Evolutionary conservation across 2,329 filamentous ascomycete genomes (phyloP), one percentile per base, ranked within the genome.

Genomic region (Juglanconis sp.): DNA sequence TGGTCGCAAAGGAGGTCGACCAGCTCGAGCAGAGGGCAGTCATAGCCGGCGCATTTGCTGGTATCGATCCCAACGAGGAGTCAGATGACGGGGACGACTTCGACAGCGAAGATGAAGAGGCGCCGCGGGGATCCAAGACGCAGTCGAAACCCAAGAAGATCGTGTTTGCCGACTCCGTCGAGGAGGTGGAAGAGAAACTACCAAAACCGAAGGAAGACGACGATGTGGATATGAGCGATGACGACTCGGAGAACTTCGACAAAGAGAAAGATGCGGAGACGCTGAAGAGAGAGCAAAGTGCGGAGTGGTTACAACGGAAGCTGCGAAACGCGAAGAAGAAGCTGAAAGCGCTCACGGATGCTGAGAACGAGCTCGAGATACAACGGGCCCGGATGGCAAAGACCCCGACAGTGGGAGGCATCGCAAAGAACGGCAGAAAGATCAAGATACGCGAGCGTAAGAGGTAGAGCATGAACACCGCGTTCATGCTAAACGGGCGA

Each of bases 351-450:
- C 73, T 88, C 34, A 75, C 79, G n/a, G 75, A 79, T 30, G 81
- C 84, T 31, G 86, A 88, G 72, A 73, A 77, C 44, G 75, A 81
- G 65, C 75, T 88, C 32, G 84, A 85, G 63, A 62, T 85, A 57
- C 84, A 87, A 71, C 77, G 81, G 61, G 82, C 84, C 17, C 83
- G 81, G 70, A 88, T 87, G 85, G 84, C 83, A 40, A 88, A 88
- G 76, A 86, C 84, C 65, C 77, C 81, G 8, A 87, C 85, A 2
- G 79, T 81, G 5, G 83, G 83, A 42, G 83, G 84, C 13, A 68
- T 78, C n/a, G 87, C 82, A 34, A 85, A 84, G 70, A 76, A 77
- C 44, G 85, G 86, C 31, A 81, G 81, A 72, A 87, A 85, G 74
- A 81, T 87, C 64, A 87, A 85, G 76, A 79, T 87, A 58, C 80